Evolutionary conservation across 345 rosid species (phyloP).

Genomic region (Euphorbia lathyris): DNA sequence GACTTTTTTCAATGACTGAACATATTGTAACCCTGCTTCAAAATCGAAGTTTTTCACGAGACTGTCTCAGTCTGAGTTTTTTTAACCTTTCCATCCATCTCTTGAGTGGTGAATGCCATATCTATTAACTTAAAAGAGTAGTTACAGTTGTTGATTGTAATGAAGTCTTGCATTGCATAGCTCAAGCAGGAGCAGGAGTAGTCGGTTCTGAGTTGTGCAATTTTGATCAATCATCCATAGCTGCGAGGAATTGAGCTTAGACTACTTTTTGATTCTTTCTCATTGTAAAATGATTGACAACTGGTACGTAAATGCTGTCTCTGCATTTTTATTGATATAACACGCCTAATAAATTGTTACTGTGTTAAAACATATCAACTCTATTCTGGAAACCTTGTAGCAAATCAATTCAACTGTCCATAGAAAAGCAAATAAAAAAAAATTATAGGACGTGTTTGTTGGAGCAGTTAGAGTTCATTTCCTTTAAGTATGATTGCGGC

Average conservation of each 20-base stretch:
- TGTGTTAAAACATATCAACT: neutral
- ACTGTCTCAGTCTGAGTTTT: conserved; percentile 6
- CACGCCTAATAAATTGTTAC: neutral
- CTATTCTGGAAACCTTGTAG: neutral
- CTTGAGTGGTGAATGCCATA: neutral
- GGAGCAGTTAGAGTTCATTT: no score
- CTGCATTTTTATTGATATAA: neutral
- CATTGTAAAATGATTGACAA: neutral
- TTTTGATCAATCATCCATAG: neutral
- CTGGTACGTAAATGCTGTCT: neutral
- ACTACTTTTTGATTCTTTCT: neutral
- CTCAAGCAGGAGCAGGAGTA: neutral
- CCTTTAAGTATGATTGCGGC: no score
- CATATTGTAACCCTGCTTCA: conserved; percentile 36
- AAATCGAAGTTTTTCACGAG: conserved; percentile 28
- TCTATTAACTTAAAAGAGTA: neutral
- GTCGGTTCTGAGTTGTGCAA: neutral
- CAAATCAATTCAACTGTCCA: neutral
- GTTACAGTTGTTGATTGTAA: neutral
- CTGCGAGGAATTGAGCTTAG: neutral
- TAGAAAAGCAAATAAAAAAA: no score
- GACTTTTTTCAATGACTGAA: conserved; percentile 31
- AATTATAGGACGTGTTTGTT: no score
- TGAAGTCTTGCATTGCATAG: neutral
- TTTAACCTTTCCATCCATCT: neutral